Base-by-base conservation (phyloP, 257 asterid genomes). In the Paulownia fortunei region DNA sequence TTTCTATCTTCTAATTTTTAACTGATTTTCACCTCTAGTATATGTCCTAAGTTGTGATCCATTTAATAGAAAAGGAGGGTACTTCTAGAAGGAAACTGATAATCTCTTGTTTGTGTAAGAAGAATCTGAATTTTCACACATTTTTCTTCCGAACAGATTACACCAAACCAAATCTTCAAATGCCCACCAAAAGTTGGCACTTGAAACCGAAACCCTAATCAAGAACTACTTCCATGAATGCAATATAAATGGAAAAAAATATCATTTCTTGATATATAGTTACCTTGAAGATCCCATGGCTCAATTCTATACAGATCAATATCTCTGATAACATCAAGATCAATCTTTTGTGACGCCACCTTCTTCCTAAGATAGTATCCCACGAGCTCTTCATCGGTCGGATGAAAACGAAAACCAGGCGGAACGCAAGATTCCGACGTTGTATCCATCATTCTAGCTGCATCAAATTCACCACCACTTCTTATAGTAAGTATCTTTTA, bases 251-350 rank as follows among this genome's bases (percentile, higher is more conserved):
- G 8, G 19, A 24, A 12, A 54, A 27, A 16, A 34, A 4, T 12
- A 12, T 6, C 27, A 10, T 36, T 6, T 19, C 56, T 7, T 32
- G 70, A 11, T 42, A 1, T 42, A 47, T 68, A 4, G 0, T 1
- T 87, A 91, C 96, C 96, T 89, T 80, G 88, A 63, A 91, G 94
- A 84, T 91, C 96, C 96, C 96, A 91, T 7, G 96, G 96, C 59
- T 91, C 96, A 60, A 91, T 89, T 65, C 92, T 84, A 70, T 91
- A 91, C 9, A 91, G 90, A 89, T 91, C 96, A 70, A 91, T 89
- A 59, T 89, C 94, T 76, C 86, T 87, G 3, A 91, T 91, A 59
- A 89, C 92, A 76, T 91, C 92, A 63, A 91, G 96, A 86, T 89
- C 92, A 11, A 91, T 89, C 86, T 87, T 91, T 78, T 91, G 92